phyloP scores from a whole-genome alignment of 352 stramenopile species.

The Globisporangium nagaii region DNA sequence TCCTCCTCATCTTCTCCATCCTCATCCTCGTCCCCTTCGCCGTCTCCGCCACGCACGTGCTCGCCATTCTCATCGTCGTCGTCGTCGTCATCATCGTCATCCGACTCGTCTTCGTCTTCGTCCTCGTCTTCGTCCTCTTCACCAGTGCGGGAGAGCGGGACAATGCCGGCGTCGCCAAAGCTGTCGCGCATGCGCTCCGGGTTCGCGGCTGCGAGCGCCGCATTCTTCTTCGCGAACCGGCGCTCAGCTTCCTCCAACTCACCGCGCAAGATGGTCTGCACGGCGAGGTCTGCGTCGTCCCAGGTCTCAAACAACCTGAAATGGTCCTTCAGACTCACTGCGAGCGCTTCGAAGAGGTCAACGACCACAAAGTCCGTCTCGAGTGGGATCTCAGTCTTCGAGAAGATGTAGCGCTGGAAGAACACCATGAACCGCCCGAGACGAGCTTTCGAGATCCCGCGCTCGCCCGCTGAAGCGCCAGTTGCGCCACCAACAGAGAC shows the following conservation, averaged over 20 bases:
- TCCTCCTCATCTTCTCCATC: constrained; percentile 82
- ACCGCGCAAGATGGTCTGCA: constrained; percentile 41
- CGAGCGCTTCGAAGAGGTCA: constrained; percentile 74
- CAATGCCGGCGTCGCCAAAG: constrained; percentile 17
- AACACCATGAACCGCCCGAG: constrained; percentile 89
- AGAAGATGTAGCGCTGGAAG: constrained; percentile 96
- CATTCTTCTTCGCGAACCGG: constrained; percentile 57
- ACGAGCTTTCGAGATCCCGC: constrained; percentile 76
- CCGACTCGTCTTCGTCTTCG: constrained; percentile 51
- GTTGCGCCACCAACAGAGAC: not conserved
- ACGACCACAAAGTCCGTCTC: constrained; percentile 92
- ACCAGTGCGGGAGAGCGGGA: constrained; percentile 21
- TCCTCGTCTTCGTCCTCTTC: constrained; percentile 46
- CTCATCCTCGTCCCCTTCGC: constrained; percentile 17
- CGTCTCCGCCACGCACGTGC: too few relatives aligned
- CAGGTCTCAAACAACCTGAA: constrained; percentile 69
- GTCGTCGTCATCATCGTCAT: constrained; percentile 54
- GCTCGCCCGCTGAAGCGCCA: constrained; percentile 54
- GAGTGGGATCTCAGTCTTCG: constrained; percentile 91
- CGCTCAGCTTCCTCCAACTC: constrained; percentile 72
- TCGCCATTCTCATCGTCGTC: constrained; percentile 40
- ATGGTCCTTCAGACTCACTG: constrained; percentile 50
- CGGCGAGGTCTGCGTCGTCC: constrained; percentile 64
- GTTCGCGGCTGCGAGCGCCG: constrained; percentile 12
- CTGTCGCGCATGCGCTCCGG: constrained; percentile 1